A percentile compares a stretch with the other conserved stretches of the same genome.
Conservation (phyloP, 345 rosid genomes). For the Aurinia saxatilis region DNA sequence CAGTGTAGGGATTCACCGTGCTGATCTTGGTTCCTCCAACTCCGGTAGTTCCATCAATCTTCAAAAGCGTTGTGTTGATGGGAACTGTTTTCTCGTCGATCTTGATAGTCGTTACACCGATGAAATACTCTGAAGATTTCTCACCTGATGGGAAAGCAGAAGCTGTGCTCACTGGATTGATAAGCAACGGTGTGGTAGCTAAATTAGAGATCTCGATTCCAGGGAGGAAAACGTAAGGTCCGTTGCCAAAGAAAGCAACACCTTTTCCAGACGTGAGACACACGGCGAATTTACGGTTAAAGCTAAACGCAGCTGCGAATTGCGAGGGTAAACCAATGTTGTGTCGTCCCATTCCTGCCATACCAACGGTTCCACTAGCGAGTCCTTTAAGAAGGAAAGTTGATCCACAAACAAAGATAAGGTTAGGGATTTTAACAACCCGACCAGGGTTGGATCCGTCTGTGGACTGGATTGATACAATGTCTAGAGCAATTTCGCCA, state of each 20-base stretch:
- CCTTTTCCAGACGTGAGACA: constrained; percentile 48
- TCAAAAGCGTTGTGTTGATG: constrained; percentile 37
- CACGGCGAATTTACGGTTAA: constrained; percentile 47
- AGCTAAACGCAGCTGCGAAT: constrained; percentile 52
- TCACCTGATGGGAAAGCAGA: constrained; percentile 34
- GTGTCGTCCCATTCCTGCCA: constrained; percentile 58
- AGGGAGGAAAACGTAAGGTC: constrained; percentile 51
- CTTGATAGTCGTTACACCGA: constrained; percentile 42
- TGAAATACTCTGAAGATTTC: constrained; percentile 60
- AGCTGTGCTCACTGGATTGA: constrained; percentile 60
- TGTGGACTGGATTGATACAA: constrained; percentile 50
- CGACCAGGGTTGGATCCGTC: constrained; percentile 58
- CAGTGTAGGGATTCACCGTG: constrained; percentile 63
- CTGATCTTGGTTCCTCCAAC: constrained; percentile 79
- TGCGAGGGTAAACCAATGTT: constrained; percentile 44
- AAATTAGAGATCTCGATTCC: constrained; percentile 40
- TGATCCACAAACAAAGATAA: constrained; percentile 44
- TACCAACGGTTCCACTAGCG: constrained; percentile 41
- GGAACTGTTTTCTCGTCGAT: constrained; percentile 30
- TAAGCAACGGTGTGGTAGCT: constrained; percentile 42
- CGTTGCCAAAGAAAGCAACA: constrained; percentile 51
- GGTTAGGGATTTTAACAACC: constrained; percentile 27
- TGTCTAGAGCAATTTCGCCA: constrained; percentile 55
- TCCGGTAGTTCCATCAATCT: constrained; percentile 34
- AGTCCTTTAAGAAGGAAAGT: constrained; percentile 43